Percentiles rank a stretch among this genome's conserved stretches.
Conservation (phyloP, 805 yeast species). For the Saturnispora saitoi region DNA sequence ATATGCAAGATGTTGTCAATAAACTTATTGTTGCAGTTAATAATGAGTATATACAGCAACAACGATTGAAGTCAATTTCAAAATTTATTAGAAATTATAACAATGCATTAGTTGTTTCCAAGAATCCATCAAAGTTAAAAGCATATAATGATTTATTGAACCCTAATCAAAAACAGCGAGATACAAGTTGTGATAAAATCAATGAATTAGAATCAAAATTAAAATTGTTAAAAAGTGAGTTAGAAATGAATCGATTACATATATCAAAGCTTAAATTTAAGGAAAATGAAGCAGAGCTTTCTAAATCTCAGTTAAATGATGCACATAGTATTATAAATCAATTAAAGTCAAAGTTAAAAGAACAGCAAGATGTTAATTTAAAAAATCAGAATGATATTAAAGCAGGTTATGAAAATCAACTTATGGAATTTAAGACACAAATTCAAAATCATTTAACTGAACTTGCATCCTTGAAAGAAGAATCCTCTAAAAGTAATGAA, state of each 20-base stretch:
- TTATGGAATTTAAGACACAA: background rate
- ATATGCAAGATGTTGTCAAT: conserved; percentile 47
- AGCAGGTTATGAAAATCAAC: background rate
- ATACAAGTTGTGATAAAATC: background rate
- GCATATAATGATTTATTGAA: background rate
- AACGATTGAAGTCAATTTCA: conserved; percentile 46
- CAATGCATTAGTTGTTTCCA: conserved; percentile 10
- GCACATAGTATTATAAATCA: background rate
- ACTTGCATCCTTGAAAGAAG: background rate
- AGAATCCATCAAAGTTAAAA: background rate
- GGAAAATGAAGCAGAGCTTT: background rate
- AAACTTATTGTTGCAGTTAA: conserved; percentile 47
- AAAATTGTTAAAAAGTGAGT: background rate
- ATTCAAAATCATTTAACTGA: background rate
- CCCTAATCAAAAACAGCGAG: background rate
- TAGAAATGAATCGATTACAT: background rate
- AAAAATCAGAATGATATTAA: background rate
- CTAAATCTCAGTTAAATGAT: background rate
- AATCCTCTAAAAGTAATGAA: background rate
- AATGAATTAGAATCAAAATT: background rate
- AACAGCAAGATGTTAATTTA: background rate
- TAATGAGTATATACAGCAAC: conserved; percentile 50
- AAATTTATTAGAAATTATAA: conserved; percentile 46
- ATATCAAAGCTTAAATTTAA: background rate
- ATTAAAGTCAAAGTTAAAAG: background rate